Percentiles rank a stretch among this genome's conserved stretches.
Evolutionary conservation across 257 asterid genomes (phyloP).

Genomic region (Petunia axillaris): DNA sequence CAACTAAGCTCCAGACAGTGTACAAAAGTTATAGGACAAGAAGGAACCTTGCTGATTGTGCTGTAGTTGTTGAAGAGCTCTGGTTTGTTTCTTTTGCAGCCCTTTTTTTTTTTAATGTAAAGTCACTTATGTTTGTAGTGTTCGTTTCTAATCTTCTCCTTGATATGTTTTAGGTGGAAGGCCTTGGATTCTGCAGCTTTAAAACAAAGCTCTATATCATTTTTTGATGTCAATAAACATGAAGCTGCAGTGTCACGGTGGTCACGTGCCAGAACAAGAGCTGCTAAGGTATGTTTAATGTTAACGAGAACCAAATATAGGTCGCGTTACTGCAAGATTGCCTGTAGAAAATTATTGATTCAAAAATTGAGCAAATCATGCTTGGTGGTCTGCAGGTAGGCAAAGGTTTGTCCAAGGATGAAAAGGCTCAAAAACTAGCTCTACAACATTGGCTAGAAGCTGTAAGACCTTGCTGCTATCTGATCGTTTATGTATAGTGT

Average conservation of each 20-base stretch:
- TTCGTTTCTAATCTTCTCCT: conserved; percentile 14
- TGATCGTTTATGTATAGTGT: background rate
- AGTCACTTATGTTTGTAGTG: background rate
- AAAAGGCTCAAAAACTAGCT: conserved; percentile 74
- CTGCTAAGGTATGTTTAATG: conserved; percentile 55
- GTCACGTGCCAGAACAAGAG: conserved; percentile 63
- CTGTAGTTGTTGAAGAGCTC: conserved; percentile 54
- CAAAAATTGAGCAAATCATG: background rate
- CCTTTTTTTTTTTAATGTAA: background rate
- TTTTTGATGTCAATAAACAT: conserved; percentile 48
- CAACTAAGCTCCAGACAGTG: conserved; percentile 52
- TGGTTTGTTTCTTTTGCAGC: conserved; percentile 36
- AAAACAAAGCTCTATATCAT: conserved; percentile 55
- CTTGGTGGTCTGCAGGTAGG: conserved; percentile 57
- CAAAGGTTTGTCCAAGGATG: conserved; percentile 69
- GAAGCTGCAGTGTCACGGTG: conserved; percentile 71
- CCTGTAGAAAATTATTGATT: background rate
- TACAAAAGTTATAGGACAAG: conserved; percentile 55
- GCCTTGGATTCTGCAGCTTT: conserved; percentile 65
- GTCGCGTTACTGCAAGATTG: background rate
- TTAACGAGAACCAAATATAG: background rate
- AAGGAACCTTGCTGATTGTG: conserved; percentile 58
- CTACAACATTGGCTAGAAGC: conserved; percentile 89
- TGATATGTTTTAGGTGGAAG: conserved; percentile 59
- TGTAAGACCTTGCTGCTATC: conserved; percentile 40